Base-by-base conservation (phyloP, 2,329 filamentous ascomycete genomes). In the Aspergillus fischeri region DNA sequence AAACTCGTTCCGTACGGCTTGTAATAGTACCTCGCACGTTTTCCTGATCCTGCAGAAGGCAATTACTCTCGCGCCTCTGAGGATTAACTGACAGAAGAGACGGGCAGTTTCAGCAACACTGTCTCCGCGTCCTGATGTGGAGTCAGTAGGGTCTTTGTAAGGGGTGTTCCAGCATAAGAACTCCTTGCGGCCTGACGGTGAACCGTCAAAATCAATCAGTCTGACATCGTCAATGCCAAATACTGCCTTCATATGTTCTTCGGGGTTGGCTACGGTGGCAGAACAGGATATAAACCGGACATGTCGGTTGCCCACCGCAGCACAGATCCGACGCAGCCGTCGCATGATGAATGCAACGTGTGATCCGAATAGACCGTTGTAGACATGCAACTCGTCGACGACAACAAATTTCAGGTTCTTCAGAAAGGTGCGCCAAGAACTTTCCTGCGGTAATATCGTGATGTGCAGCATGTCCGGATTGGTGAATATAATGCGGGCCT, bases 101-200 rank as follows among this genome's bases (percentile, higher is more conserved):
- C 90, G 86, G 1, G 94, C 91, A n/a, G 91, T 89, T 74, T 99
- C 93, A 4, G 85, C 83, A 71, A 95, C 86, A 3, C 88, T 87
- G 70, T 91, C 91, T 14, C 90, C 91, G 57, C 94, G 85, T 1
- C 94, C 93, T 65, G 91, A 96, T 0, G 89, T 86, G 8, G 92
- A 90, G 73, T 97, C 93, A 1, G 82, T 83, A 0, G 93, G 91
- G 64, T 97, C 93, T 71, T 92, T 95, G 73, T 86, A 96, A 0
- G 94, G 94, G 0, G 93, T 97, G 66, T 99, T 97, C 94, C 94
- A 99, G 73, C 92, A 97, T 6, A 99, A 70, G 57, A 97, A 97
- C 67, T 97, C 93, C 70, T 97, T 97, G 24, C 91, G 83, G 0
- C 93, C 91, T 5, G 91, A 91, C 0, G 94, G 94, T 0, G 92